phyloP scores from a whole-genome alignment of 371 early-diverging fungal genomes.

The Syncephalastrum racemosum region DNA sequence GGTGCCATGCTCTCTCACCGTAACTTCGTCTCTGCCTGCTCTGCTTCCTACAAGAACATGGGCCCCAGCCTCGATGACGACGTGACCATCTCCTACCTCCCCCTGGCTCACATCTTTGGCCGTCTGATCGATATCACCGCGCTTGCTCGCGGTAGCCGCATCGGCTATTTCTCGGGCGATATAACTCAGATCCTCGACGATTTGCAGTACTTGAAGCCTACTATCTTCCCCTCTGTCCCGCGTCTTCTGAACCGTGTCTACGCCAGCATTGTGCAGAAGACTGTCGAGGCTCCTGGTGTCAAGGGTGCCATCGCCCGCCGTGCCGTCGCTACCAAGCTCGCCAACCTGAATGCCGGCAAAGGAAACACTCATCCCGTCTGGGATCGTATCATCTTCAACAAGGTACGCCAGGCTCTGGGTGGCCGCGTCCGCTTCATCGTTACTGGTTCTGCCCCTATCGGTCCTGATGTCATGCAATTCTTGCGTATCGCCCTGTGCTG shows the following conservation, averaged over 20 bases:
- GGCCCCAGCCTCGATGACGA: conserved; percentile 25
- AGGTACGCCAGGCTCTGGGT: conserved; percentile 84
- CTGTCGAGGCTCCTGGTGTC: conserved; percentile 70
- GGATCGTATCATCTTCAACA: conserved; percentile 93
- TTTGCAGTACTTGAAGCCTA: conserved; percentile 77
- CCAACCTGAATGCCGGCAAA: conserved; percentile 55
- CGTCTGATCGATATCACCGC: conserved; percentile 46
- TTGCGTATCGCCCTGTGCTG: conserved; percentile 79
- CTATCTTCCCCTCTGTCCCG: conserved; percentile 88
- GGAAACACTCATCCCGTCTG: conserved; percentile 75
- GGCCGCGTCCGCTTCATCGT: conserved; percentile 82
- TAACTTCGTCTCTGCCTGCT: conserved; percentile 41
- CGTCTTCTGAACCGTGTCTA: conserved; percentile 92
- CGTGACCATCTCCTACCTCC: conserved; percentile 61
- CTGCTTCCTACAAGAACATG: conserved; percentile 19
- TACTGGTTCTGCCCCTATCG: conserved; percentile 93
- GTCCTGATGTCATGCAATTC: conserved; percentile 82
- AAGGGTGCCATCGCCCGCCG: conserved; percentile 61
- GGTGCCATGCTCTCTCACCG: conserved; percentile 57
- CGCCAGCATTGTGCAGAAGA: conserved; percentile 69
- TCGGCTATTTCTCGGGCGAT: conserved; percentile 90
- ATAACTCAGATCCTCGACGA: conserved; percentile 79
- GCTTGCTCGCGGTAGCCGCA: conserved; percentile 48
- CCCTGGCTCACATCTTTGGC: conserved; percentile 95
- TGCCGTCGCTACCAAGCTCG: conserved; percentile 55